Evolutionary conservation across 371 early-diverging fungal species (phyloP), one percentile per base, ranked within the genome.

Genomic region (Entomophthora muscae): DNA sequence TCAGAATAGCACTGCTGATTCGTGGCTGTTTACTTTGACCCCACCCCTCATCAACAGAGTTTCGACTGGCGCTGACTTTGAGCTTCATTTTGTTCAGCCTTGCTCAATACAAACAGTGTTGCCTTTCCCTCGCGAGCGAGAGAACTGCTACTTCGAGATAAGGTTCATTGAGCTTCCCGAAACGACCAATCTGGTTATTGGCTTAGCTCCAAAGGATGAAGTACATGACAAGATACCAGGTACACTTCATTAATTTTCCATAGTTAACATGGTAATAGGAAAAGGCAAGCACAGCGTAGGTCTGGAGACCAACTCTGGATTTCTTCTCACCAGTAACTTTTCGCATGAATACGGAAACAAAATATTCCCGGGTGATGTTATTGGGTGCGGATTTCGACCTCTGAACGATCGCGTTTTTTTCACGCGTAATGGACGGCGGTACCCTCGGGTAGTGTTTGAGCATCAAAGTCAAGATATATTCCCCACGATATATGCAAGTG

Each of bases 351-450:
- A 57, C 26, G 57, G 57, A 12, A 57, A 27, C 31, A 57, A 42
- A 28, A 27, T 57, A 10, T 57, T 17, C 10, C 22, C 57, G 7
- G 76, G 71, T 7, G 73, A 75, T 60, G 71, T 75, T 12, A 53
- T 75, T 31, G 76, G 76, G 26, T 73, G 73, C 60, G 76, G 73
- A 17, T 75, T 72, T 63, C 67, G 71, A 10, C 70, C 72, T 31
- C 52, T 69, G 7, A 66, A 65, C 23, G 74, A 73, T 26, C 68
- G 66, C 21, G 68, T 75, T 23, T 75, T 73, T 52, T 75, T 72
- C 58, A 75, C 76, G 0, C 63, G 68, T 27, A 75, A 75, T 58
- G 76, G 76, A 17, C 68, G 64, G 42, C 27, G 68, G n/a, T 27
- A 69, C 22, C 68, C 68, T 13, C 70, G 70, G 26, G 69, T 67